Percentiles rank a stretch among this genome's conserved stretches.
Evolutionary conservation across 1,284 basidiomycete genomes (phyloP).

Genomic region (Rhodotorula mucilaginosa): DNA sequence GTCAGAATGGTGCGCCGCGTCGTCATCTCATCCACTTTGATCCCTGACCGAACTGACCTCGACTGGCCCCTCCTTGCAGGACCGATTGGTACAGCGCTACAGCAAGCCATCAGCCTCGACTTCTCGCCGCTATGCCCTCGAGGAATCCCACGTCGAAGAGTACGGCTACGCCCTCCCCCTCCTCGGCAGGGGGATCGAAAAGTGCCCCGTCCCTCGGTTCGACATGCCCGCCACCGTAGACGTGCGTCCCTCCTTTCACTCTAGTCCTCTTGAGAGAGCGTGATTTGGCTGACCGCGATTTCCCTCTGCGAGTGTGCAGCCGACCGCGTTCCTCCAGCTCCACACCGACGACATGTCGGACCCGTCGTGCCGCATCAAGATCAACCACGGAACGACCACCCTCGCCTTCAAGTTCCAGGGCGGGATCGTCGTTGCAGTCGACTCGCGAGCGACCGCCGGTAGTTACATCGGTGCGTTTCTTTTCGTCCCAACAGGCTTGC

Average conservation of each 20-base stretch:
- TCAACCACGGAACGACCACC: conserved; percentile 97
- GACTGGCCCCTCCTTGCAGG: conserved; percentile 1
- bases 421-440: conserved; percentile 96
- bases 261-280: too few species aligned
- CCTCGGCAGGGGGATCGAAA: conserved; percentile 36
- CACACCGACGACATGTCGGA: conserved; percentile 89
- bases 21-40: neutral
- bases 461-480: conserved; percentile 78
- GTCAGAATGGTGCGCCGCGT: conserved; percentile 4
- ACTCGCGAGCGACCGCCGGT: conserved; percentile 95
- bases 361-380: conserved; percentile 92
- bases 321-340: conserved; percentile 78
- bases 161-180: conserved; percentile 39
- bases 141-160: conserved; percentile 16
- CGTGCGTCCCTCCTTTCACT: conserved; percentile 6
- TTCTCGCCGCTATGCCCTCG: conserved; percentile 3
- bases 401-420: conserved; percentile 95
- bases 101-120: conserved; percentile 14
- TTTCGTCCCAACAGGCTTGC: neutral
- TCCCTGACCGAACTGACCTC: neutral
- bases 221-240: conserved; percentile 31
- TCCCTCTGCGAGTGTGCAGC: conserved; percentile 55
- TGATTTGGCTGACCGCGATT: neutral
- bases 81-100: conserved; percentile 38
- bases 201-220: conserved; percentile 38